phyloP scores from a whole-genome alignment of 2,329 filamentous ascomycete species.

The Fusarium drepaniforme region DNA sequence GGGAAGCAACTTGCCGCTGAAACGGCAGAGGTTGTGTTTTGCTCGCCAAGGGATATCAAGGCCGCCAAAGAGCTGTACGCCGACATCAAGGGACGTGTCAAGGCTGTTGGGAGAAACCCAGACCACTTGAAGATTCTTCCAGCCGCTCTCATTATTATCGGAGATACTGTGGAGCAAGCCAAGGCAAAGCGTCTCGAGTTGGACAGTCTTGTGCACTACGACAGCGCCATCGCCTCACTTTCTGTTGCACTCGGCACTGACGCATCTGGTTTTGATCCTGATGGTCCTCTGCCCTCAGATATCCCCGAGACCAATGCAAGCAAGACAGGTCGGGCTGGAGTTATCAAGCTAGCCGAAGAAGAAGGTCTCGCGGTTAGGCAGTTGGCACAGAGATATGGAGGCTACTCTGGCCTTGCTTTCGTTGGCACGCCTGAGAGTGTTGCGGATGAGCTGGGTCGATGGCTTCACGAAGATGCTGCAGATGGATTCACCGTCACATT shows the following conservation, averaged over 20 bases:
- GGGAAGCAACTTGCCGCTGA: constrained; percentile 64
- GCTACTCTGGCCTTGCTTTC: constrained; percentile 63
- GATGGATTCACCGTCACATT: constrained; percentile 66
- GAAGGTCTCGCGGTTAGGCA: constrained; percentile 64
- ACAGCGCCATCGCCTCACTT: constrained; percentile 65
- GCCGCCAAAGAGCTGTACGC: constrained; percentile 61
- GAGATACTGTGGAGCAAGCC: constrained; percentile 62
- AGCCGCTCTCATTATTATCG: constrained; percentile 63
- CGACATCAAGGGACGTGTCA: constrained; percentile 63
- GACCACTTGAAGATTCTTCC: constrained; percentile 65
- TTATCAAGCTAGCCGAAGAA: constrained; percentile 57
- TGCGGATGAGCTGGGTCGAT: constrained; percentile 61
- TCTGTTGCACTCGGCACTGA: constrained; percentile 62
- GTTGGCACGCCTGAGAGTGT: constrained; percentile 62
- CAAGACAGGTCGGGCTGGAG: constrained; percentile 59
- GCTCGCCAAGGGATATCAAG: constrained; percentile 59
- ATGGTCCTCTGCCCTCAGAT: constrained; percentile 60
- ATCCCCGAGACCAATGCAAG: constrained; percentile 67
- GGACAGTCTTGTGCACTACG: constrained; percentile 66
- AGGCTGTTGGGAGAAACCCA: constrained; percentile 57
- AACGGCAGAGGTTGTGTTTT: constrained; percentile 66
- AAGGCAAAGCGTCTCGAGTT: constrained; percentile 60
- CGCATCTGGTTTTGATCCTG: constrained; percentile 60
- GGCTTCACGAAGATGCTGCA: constrained; percentile 60
- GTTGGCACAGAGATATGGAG: constrained; percentile 62